A percentile compares a stretch with the other conserved stretches of the same genome.
Conservation (phyloP, 2,329 filamentous ascomycete species). For the Alternaria dauci region DNA sequence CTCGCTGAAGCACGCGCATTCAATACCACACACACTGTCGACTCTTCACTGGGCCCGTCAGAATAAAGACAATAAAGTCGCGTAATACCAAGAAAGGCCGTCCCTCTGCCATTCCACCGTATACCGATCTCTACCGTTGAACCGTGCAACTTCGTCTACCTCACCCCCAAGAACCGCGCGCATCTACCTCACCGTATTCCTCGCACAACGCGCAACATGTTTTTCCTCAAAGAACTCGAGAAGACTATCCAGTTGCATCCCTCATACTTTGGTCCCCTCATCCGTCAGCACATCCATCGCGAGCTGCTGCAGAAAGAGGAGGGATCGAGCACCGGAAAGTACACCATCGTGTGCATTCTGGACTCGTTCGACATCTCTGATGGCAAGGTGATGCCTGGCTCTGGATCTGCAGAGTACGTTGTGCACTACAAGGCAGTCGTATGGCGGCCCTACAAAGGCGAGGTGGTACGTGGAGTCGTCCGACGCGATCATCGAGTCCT, state of each 20-base stretch:
- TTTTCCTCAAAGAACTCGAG: slow-evolving; percentile 97
- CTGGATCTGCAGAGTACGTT: slow-evolving; percentile 91
- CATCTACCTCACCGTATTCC: slow-evolving; percentile 14
- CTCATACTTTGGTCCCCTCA: slow-evolving; percentile 94
- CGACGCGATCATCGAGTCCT: not conserved
- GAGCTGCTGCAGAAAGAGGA: slow-evolving; percentile 93
- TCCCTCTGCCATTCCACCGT: slow-evolving; percentile 13
- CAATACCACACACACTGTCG: slow-evolving; percentile 23
- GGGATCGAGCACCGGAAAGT: slow-evolving; percentile 92
- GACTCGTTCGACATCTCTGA: slow-evolving; percentile 95
- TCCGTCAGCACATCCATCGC: slow-evolving; percentile 88
- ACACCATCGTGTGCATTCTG: slow-evolving; percentile 98
- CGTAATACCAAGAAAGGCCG: slow-evolving; percentile 29
- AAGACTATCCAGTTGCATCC: slow-evolving; percentile 94
- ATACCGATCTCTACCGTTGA: slow-evolving; percentile 13
- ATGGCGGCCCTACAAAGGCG: slow-evolving; percentile 97
- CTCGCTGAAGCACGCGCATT: slow-evolving; percentile 33
- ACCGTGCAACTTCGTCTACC: slow-evolving; percentile 25
- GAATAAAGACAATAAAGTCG: slow-evolving; percentile 39
- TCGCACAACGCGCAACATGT: slow-evolving; percentile 69
- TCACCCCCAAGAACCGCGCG: slow-evolving; percentile 15
- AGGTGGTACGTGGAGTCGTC: slow-evolving; percentile 74
- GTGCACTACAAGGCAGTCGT: slow-evolving; percentile 95
- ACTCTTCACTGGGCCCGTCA: slow-evolving; percentile 27
- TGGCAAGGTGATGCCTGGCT: slow-evolving; percentile 89